A percentile compares a stretch with the other conserved stretches of the same genome.
Evolutionary conservation across 2,329 filamentous ascomycete genomes (phyloP).

Genomic region (Colletotrichum cuscutae): DNA sequence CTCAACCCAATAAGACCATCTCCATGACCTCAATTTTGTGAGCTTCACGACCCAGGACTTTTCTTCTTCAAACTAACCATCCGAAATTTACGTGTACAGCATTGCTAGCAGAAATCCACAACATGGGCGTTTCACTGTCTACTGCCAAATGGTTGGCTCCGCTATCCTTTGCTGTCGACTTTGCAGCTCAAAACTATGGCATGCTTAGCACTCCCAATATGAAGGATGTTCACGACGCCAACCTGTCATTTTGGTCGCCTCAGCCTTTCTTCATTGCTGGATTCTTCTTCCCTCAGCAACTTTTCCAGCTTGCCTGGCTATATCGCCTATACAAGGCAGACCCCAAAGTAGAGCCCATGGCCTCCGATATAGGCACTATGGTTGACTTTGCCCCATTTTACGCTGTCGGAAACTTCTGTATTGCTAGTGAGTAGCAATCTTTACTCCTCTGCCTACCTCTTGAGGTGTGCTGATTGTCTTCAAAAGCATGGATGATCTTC

Average conservation of each 20-base stretch:
- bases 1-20: neutral
- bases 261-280: constrained; percentile 68
- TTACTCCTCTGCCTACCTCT: neutral
- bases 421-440: constrained; percentile 56
- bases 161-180: constrained; percentile 64
- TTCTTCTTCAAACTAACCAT: neutral
- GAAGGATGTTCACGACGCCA: constrained; percentile 67
- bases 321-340: constrained; percentile 64
- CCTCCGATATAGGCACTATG: constrained; percentile 57
- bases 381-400: constrained; percentile 66
- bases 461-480: neutral
- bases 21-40: neutral
- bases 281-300: constrained; percentile 71
- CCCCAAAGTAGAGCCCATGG: constrained; percentile 47
- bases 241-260: constrained; percentile 68
- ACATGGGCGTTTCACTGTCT: constrained; percentile 63
- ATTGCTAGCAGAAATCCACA: neutral
- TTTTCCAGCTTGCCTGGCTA: constrained; percentile 67
- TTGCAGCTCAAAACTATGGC: constrained; percentile 69
- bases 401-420: constrained; percentile 66
- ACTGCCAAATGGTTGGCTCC: constrained; percentile 66
- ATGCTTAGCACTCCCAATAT: constrained; percentile 66
- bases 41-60: neutral
- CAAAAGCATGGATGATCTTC: constrained; percentile 68
- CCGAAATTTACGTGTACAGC: neutral